Evolutionary conservation across 2,329 filamentous ascomycete species (phyloP).

Genomic region (Alternaria triticina): DNA sequence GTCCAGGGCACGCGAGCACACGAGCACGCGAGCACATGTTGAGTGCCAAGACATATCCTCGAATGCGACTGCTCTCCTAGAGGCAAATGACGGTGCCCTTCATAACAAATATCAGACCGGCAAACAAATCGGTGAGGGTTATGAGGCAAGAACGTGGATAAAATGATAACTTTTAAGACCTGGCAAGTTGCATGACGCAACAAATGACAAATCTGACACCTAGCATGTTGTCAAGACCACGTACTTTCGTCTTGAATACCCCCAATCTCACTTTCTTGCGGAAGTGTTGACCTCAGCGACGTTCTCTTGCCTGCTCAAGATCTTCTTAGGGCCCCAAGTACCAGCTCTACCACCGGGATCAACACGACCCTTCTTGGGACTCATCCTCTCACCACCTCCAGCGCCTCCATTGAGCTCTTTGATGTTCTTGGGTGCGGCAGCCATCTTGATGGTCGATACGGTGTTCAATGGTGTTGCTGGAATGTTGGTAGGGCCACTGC

Average conservation of each 20-base stretch:
- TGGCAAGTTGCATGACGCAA: not conserved
- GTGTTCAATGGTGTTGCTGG: not conserved
- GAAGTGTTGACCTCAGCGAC: not conserved
- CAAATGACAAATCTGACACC: not conserved
- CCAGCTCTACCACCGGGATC: slow-evolving; percentile 30
- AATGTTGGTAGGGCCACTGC: not conserved
- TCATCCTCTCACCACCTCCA: slow-evolving; percentile 4
- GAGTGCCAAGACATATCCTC: not conserved
- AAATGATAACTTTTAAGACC: not conserved
- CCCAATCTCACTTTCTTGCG: not conserved
- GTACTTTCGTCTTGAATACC: not conserved
- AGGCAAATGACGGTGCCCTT: not conserved
- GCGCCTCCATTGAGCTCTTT: not conserved
- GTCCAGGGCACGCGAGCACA: not conserved
- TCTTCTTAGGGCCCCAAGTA: slow-evolving; percentile 35
- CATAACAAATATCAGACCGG: not conserved
- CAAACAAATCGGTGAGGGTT: not conserved
- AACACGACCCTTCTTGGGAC: slow-evolving; percentile 12
- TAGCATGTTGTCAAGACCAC: not conserved
- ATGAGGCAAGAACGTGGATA: not conserved
- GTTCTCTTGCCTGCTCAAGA: slow-evolving; percentile 30
- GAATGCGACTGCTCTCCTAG: not conserved
- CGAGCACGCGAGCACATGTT: not conserved
- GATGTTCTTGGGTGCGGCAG: slow-evolving; percentile 7
- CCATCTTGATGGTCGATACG: slow-evolving; percentile 13